Evolutionary conservation across 2,329 filamentous ascomycete species (phyloP), one percentile per base, ranked within the genome.

Genomic region (Colletotrichum sp.): DNA sequence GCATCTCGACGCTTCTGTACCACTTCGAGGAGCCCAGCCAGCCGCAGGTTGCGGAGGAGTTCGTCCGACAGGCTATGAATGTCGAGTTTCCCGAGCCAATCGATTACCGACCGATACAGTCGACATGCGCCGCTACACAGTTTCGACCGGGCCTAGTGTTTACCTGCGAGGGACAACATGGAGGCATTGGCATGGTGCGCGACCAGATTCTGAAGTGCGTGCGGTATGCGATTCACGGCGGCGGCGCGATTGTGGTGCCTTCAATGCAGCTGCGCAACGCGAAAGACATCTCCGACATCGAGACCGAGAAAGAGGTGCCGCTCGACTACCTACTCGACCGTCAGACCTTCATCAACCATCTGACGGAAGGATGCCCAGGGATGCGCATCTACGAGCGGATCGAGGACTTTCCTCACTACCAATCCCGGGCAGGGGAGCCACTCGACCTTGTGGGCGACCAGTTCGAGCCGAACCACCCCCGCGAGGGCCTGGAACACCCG

Each of bases 141-240:
- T 86, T 85, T 76, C 83, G 84, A 16, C 77, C 79, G 0, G 83
- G 82, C 28, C 73, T 87, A 13, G 74, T 86, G 3, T 87, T 86
- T 69, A 85, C 79, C 34, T 86, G 85, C 78, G 84, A 86, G 64
- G 84, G 82, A 8, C 84, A 85, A 69, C 82, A 83, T 36, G 85
- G 85, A 44, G 85, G 84, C 30, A 81, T 86, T 63, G 85, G 83
- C 52, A 85, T 86, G 82, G 79, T 86, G 49, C 81, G 85, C 32
- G 85, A 86, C 72, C 84, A 85, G 77, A 85, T 87, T 24, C 78
- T 87, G 5, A 86, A 85, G 65, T 87, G 85, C 77, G 81, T 86
- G 7, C 82, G 85, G 21, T 87, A 85, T 68, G 83, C 85, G 6
- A 86, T 86, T 59, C 80, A 81, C 63, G 85, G 80, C 32, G 85